These are phyloP conservation scores for Amanita inopinata DNA, from an alignment of 768 basidiomycete genomes.

Conservation along the genomic window DNA sequence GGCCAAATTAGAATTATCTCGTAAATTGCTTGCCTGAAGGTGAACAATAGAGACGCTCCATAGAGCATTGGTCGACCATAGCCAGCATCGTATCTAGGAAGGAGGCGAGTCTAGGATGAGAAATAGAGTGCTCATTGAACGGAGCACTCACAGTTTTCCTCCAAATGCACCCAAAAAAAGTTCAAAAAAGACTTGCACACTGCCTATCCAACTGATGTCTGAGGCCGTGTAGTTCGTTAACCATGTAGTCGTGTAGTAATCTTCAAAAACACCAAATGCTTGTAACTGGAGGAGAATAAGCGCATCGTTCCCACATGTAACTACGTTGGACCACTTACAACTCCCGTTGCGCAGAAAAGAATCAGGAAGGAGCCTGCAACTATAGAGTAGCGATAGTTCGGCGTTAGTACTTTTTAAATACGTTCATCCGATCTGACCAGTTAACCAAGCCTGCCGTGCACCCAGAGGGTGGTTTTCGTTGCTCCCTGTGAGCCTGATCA, in stretches of 20 bases:
- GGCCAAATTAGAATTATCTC: neutral
- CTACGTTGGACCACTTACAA: neutral
- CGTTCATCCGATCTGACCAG: neutral
- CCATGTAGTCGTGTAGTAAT: constrained; percentile 8
- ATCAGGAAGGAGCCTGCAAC: constrained; percentile 6
- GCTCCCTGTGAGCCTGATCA: too few relatives aligned
- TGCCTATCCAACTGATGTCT: constrained; percentile 11
- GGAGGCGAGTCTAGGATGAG: neutral
- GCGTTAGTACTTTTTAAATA: neutral
- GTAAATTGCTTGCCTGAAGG: constrained; percentile 7
- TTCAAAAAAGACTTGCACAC: constrained; percentile 10
- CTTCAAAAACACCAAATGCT: constrained; percentile 11
- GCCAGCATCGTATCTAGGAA: constrained; percentile 10
- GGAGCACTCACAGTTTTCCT: constrained; percentile 7
- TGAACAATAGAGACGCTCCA: constrained; percentile 6
- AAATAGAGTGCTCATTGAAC: neutral
- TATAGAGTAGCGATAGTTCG: too few relatives aligned
- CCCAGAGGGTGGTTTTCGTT: too few relatives aligned
- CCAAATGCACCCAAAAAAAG: constrained; percentile 9
- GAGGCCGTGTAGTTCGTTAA: constrained; percentile 9
- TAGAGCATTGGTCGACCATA: constrained; percentile 8
- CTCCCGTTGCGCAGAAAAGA: constrained; percentile 4
- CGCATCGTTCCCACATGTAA: neutral
- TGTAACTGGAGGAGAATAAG: constrained; percentile 2
- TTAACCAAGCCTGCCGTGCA: constrained; percentile 6